A percentile compares a stretch with the other conserved stretches of the same genome.
These are phyloP conservation scores for Aspergillus thermomutatus DNA, from an alignment of 2,329 filamentous ascomycete genomes.

Conservation along the genomic window DNA sequence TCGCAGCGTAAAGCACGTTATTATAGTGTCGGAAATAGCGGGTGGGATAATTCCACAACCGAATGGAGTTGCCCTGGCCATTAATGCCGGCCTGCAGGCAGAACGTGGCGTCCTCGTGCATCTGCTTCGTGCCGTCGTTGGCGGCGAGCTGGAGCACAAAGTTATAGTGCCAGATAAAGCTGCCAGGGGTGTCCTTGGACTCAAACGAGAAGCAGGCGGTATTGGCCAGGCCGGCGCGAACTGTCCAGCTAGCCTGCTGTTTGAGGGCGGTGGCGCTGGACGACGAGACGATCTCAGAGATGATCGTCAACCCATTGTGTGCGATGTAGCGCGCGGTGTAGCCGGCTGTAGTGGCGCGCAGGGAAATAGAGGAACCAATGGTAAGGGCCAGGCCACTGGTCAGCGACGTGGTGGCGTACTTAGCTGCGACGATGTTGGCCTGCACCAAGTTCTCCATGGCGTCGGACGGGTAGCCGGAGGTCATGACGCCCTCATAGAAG, in stretches of 20 bases:
- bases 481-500: slow-evolving; percentile 65
- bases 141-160: slow-evolving; percentile 51
- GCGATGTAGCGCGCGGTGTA: slow-evolving; percentile 55
- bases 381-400: slow-evolving; percentile 49
- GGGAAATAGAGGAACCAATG: slow-evolving; percentile 50
- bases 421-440: slow-evolving; percentile 58
- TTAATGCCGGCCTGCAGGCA: slow-evolving; percentile 53
- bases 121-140: slow-evolving; percentile 55
- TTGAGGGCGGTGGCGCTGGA: slow-evolving; percentile 51
- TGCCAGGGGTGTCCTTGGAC: slow-evolving; percentile 55
- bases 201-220: slow-evolving; percentile 60
- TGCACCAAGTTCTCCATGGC: slow-evolving; percentile 57
- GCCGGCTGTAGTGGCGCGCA: slow-evolving; percentile 54
- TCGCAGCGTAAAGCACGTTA: slow-evolving; percentile 48
- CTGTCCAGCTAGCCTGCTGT: slow-evolving; percentile 52
- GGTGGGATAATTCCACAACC: slow-evolving; percentile 60
- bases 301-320: slow-evolving; percentile 50
- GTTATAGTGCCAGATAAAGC: slow-evolving; percentile 55
- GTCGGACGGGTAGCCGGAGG: slow-evolving; percentile 58
- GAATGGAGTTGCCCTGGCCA: slow-evolving; percentile 51
- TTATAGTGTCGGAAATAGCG: slow-evolving; percentile 56
- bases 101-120: slow-evolving; percentile 62
- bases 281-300: slow-evolving; percentile 54
- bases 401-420: slow-evolving; percentile 49
- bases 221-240: slow-evolving; percentile 55